A percentile compares a stretch with the other conserved stretches of the same genome.
Conservation (phyloP, 352 stramenopile genomes). For the Phytopythium chamaehyphon region DNA sequence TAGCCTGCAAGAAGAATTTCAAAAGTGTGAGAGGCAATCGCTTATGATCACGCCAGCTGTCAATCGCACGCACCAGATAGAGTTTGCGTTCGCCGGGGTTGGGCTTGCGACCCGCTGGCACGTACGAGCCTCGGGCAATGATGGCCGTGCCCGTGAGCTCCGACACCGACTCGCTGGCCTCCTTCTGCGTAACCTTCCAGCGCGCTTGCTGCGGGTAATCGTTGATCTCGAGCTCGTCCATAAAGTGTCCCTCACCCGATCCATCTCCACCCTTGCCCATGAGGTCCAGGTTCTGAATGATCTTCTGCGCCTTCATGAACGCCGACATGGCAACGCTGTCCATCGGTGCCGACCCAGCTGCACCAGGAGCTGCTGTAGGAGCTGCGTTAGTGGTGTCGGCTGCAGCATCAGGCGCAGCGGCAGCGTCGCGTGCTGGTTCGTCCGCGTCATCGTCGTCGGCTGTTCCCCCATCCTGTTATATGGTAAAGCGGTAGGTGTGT, state of each 20-base stretch:
- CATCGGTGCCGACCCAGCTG: slow-evolving; percentile 16
- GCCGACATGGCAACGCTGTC: slow-evolving; percentile 66
- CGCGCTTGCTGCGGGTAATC: slow-evolving; percentile 92
- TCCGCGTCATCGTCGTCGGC: slow-evolving; percentile 59
- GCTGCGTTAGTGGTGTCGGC: slow-evolving; percentile 5
- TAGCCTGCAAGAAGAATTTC: slow-evolving; percentile 32
- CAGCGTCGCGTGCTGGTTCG: slow-evolving; percentile 25
- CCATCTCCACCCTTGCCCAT: slow-evolving; percentile 30
- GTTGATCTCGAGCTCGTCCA: slow-evolving; percentile 93
- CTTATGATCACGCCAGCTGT: not conserved
- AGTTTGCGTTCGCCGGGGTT: slow-evolving; percentile 84
- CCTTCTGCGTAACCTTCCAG: slow-evolving; percentile 86
- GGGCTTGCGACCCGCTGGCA: slow-evolving; percentile 81
- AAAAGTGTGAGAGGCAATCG: not conserved
- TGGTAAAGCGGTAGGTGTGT: too few relatives aligned
- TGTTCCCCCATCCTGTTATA: slow-evolving; percentile 32
- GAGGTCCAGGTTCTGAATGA: slow-evolving; percentile 78
- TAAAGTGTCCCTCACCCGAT: slow-evolving; percentile 63
- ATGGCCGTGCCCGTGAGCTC: slow-evolving; percentile 88
- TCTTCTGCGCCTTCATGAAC: slow-evolving; percentile 81
- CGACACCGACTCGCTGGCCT: slow-evolving; percentile 79
- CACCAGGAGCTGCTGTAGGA: slow-evolving; percentile 5
- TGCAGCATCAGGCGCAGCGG: slow-evolving; percentile 13
- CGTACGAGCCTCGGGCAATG: slow-evolving; percentile 86
- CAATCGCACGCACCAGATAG: slow-evolving; percentile 67